Base-by-base conservation (phyloP, 441 rosid species). In the Populus hybrid region DNA sequence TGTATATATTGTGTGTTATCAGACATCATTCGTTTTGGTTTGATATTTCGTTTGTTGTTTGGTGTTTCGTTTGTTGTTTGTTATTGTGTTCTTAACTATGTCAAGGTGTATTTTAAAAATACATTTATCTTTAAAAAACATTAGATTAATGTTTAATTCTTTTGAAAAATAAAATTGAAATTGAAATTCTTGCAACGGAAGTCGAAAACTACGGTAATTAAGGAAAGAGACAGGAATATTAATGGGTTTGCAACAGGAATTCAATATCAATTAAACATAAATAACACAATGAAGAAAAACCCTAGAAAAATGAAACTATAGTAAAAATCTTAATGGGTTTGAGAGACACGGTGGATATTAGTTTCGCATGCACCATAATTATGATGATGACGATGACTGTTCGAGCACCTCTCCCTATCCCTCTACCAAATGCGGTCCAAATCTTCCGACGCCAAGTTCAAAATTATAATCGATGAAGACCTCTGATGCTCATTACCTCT, bases 401-500 rank as follows among this genome's bases (percentile, higher is more conserved):
- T 67, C 28, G 69, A 26, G 64, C 77, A 67, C 23, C 59, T 53
- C 50, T 75, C 75, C n/a, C 32, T 67, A 30, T 64, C 80, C 72
- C 20, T n/a, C 23, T 24, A 72, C 75, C 73, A 46, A 14, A 64
- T 69, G 80, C 71, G 86, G 86, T 81, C 86, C 81, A 80, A 72
- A 65, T 63, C 77, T 69, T 46, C 79, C 28, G 53, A 34, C 20
- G 64, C 59, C 24, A 63, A 72, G 38, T 85, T 86, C 83, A 82
- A 85, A 72, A 50, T 75, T 75, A 20, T 69, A 81, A 85, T 84
- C 73, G 72, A 82, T 46, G 57, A 46, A 14, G 57, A 46, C 57
- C 18, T 14, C 53, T 46, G 53, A 12, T 46, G 46, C 14, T 40
- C 50, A 0, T 40, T 40, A 12, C 50, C 16, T 11, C 50, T 40